Base-by-base conservation (phyloP, 1,284 basidiomycete genomes). In the Farysia itapuensis region DNA sequence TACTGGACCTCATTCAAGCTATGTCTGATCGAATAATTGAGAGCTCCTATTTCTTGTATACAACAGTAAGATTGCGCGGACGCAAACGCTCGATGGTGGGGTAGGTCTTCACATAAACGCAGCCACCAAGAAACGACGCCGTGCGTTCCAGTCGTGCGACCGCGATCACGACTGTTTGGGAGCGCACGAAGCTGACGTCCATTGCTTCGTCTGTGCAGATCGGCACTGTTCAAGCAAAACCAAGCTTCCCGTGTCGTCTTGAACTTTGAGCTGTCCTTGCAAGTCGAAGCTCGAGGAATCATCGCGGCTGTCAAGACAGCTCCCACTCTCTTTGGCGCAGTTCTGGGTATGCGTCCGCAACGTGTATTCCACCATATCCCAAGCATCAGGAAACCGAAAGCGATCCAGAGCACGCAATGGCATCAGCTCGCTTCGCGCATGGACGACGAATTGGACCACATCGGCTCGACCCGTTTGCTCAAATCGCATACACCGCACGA, bases 31-130 rank as follows among this genome's bases (percentile, higher is more conserved):
- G n/a, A n/a, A n/a, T n/a, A n/a, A n/a, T n/a, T n/a, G n/a, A n/a
- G n/a, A n/a, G n/a, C n/a, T n/a, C n/a, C n/a, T n/a, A n/a, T n/a
- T n/a, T n/a, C n/a, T n/a, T n/a, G n/a, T n/a, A n/a, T n/a, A n/a
- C n/a, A 13, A 30, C 42, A 66, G 73, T 74, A 13, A 67, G 73
- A 23, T 38, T 74, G 38, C 63, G 73, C 26, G 73, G 73, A 5
- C 57, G 73, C 18, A 75, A 75, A 50, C 57, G 73, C 39, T 71
- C 67, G 35, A 75, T 75, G 73, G 70, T 75, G 22, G 73, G 73
- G 35, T 75, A 61, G 51, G 58, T 56, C 16, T 21, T 23, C 18
- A 15, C 28, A n/a, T n/a, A n/a, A n/a, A n/a, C n/a, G n/a, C n/a
- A n/a, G n/a, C n/a, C n/a, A n/a, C n/a, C n/a, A n/a, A n/a, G n/a